Percentiles rank a stretch among this genome's conserved stretches.
phyloP scores from a whole-genome alignment of 257 asterid genomes.

The Primulina eburnea region DNA sequence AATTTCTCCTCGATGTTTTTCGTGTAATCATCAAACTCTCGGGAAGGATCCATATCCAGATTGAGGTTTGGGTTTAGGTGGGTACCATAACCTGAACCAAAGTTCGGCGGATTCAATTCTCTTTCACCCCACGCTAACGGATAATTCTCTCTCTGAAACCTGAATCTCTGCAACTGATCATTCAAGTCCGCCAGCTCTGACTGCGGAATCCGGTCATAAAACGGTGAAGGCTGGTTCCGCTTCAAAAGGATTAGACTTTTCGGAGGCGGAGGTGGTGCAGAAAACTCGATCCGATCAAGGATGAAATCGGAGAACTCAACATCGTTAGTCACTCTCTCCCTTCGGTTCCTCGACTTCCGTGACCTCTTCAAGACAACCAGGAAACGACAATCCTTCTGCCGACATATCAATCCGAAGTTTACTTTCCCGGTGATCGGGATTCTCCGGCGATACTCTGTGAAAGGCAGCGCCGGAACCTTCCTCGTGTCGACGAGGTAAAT shows the following conservation, averaged over 20 bases:
- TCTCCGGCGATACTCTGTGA: slow-evolving; percentile 48
- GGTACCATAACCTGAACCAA: slow-evolving; percentile 2
- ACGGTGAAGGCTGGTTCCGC: slow-evolving; percentile 40
- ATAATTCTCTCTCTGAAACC: slow-evolving; percentile 42
- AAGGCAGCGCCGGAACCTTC: slow-evolving; percentile 29
- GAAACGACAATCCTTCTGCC: slow-evolving; percentile 53
- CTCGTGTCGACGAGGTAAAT: slow-evolving; percentile 59
- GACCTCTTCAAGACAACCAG: slow-evolving; percentile 78
- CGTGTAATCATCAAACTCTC: slow-evolving; percentile 1
- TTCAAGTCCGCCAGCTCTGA: slow-evolving; percentile 39
- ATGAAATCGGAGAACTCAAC: slow-evolving; percentile 33
- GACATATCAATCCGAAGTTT: slow-evolving; percentile 50
- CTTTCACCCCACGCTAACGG: slow-evolving; percentile 34
- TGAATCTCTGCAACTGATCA: slow-evolving; percentile 34
- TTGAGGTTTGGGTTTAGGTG: slow-evolving; percentile 12
- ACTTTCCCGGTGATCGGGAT: slow-evolving; percentile 75
- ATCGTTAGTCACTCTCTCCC: slow-evolving; percentile 34
- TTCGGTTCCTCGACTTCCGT: slow-evolving; percentile 54
- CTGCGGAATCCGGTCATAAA: slow-evolving; percentile 41
- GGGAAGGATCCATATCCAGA: slow-evolving; percentile 10
- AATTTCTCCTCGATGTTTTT: slow-evolving; percentile 20
- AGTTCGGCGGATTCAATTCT: slow-evolving; percentile 14
- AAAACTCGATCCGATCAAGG: slow-evolving; percentile 29
- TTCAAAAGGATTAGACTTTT: slow-evolving; percentile 54
- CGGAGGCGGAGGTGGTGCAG: slow-evolving; percentile 35